phyloP scores from a whole-genome alignment of 2,329 filamentous ascomycete species.

The Alternaria ethzedia region DNA sequence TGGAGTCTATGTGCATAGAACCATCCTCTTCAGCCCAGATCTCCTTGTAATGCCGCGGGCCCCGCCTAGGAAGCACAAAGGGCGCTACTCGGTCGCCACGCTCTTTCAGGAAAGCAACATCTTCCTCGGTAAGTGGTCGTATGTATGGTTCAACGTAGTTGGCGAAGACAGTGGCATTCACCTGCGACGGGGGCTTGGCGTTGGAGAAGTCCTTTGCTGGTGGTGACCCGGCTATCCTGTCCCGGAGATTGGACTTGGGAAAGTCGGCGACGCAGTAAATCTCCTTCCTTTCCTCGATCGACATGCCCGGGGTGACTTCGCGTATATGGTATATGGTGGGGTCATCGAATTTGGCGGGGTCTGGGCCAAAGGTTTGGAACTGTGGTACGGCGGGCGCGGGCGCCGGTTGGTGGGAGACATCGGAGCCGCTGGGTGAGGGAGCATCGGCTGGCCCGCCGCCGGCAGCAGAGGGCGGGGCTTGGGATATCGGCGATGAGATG shows the following conservation, averaged over 20 bases:
- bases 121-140: slow-evolving; percentile 86
- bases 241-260: slow-evolving; percentile 77
- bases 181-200: slow-evolving; percentile 91
- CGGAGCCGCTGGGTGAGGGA: slow-evolving; percentile 64
- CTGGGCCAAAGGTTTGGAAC: slow-evolving; percentile 87
- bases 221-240: slow-evolving; percentile 85
- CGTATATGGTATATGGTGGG: slow-evolving; percentile 95
- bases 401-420: slow-evolving; percentile 64
- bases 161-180: slow-evolving; percentile 92
- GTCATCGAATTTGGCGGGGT: slow-evolving; percentile 88
- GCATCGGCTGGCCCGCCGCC: slow-evolving; percentile 68
- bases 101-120: slow-evolving; percentile 90
- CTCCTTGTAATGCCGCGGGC: slow-evolving; percentile 84
- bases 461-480: slow-evolving; percentile 52
- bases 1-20: slow-evolving; percentile 73
- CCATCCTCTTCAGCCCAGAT: slow-evolving; percentile 96
- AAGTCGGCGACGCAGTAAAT: slow-evolving; percentile 89
- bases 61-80: slow-evolving; percentile 85
- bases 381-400: slow-evolving; percentile 70
- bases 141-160: slow-evolving; percentile 92
- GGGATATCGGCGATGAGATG: slow-evolving; percentile 50
- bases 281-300: slow-evolving; percentile 81
- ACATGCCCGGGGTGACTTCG: slow-evolving; percentile 74
- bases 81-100: slow-evolving; percentile 80
- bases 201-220: slow-evolving; percentile 96